Evolutionary conservation across 2,329 filamentous ascomycete genomes (phyloP), one percentile per base, ranked within the genome.

Genomic region (Delphinella strobiligena): DNA sequence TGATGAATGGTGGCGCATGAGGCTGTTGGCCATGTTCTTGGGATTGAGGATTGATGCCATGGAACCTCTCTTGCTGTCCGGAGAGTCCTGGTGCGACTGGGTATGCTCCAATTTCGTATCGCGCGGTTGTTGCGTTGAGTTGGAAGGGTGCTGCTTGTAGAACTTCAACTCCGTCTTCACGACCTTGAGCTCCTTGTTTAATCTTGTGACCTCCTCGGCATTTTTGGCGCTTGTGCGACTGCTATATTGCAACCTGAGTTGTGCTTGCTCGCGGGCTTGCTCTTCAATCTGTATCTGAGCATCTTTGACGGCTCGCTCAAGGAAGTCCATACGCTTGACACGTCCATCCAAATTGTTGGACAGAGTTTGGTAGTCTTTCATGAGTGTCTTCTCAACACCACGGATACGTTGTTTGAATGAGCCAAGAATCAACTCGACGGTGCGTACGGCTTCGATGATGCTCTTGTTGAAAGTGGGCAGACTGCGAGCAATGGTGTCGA

Each of bases 391-490:
- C 59, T 98, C 91, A n/a, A 95, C 79, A 5, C 71, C 68, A 52
- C 84, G 83, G 54, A 95, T 84, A 44, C 85, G 80, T 30, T 72
- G 69, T 52, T 84, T 82, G 66, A 94, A 93, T 7, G 76, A 75
- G 14, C 74, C 72, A 27, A 96, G 70, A 47, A 93, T 76, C 14
- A 71, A 69, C 65, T 96, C 91, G 40, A 96, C 79, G 2, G 79
- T 84, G 66, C 89, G 93, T 45, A 95, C 74, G 0, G 89, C 89
- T 1, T 80, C 75, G 32, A 95, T 63, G 18, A 98, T 71, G 56
- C 95, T 96, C 59, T 88, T 85, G 54, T 82, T 84, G 62, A 96
- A 96, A 1, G 82, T 84, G 0, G 83, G 80, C 4, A 96, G 71
- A 61, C 91, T 86, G 36, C 80, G 88, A 1, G 80, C 78, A 45